Evolutionary conservation across 768 basidiomycete species (phyloP), one percentile per base, ranked within the genome.

Genomic region (Cystobasidium onofrii): DNA sequence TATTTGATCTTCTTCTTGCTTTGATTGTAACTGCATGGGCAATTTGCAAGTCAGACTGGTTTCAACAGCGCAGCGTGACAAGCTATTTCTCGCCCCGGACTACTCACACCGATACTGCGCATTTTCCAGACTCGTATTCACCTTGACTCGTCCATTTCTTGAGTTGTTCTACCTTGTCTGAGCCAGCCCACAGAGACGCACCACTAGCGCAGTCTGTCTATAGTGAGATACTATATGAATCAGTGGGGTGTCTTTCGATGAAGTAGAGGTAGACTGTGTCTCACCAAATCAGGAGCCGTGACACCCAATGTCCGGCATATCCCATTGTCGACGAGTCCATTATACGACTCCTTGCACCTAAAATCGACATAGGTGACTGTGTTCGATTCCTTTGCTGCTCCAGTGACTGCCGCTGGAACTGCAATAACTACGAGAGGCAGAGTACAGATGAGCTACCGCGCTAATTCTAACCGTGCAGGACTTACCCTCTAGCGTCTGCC

Each of bases 11-110:
- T 39, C 31, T 43, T 43, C 36, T 64, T 64, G 63, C 63, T 36
- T 43, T 46, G 63, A 41, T 64, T 64, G 63, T 64, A 64, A 7
- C 63, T 64, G 63, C n/a, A n/a, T n/a, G n/a, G n/a, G n/a, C n/a
- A n/a, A n/a, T n/a, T n/a, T n/a, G n/a, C n/a, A n/a, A n/a, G n/a
- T n/a, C n/a, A n/a, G n/a, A n/a, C n/a, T n/a, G n/a, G n/a, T n/a
- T n/a, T n/a, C n/a, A n/a, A n/a, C n/a, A n/a, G n/a, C n/a, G 41
- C 18, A 43, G 7, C 18, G 41, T 43, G 18, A 43, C 63, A 64
- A 36, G 41, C 4, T 36, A 13, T n/a, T n/a, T n/a, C n/a, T n/a
- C 31, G 3, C 7, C 7, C 36, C 10, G 6, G 27, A 12, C 25
- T 1, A 64, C 63, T 64, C 34, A 64, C 63, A 64, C 63, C 25